Evolutionary conservation across 371 early-diverging fungal genomes (phyloP), one percentile per base, ranked within the genome.

Genomic region (Basidiobolus meristosporus): DNA sequence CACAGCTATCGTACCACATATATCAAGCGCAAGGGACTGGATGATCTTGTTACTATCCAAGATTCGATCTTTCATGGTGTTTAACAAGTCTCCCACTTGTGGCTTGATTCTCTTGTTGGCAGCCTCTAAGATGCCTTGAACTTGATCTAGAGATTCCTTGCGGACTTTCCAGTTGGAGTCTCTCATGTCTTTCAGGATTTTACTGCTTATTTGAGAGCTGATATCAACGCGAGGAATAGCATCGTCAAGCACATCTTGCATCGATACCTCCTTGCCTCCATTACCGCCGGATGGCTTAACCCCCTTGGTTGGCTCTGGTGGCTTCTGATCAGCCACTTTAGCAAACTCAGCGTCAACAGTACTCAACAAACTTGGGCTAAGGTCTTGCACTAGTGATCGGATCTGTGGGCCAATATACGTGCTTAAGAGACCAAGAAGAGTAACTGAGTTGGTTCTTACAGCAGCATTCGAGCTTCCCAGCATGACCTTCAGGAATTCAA

Each of bases 141-240:
- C 63, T 40, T 79, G 68, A 14, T 92, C 93, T 39, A 96, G 53
- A 1, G 67, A 92, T 38, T 86, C 92, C 52, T 95, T 91, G 30
- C 97, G 78, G n/a, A 74, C 59, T 52, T 90, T 91, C 97, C 97
- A 96, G 37, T 86, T 79, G 39, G 68, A 62, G 52, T 90, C 83
- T 19, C 60, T 19, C 22, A 46, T 36, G 17, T 17, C 14, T 29
- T 35, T 39, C n/a, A n/a, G 15, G 9, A 45, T 14, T 15, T 57
- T 47, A 6, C 50, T 35, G 3, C 70, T 63, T 22, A 82, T 44
- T 36, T 62, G 62, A 17, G 64, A 45, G 3, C 65, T 57, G 20
- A 92, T 66, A 47, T 90, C 90, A 7, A 83, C 81, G 16, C 88
- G 72, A 7, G 90, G 87, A 43, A 89, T 78, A 11, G 90, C 56